Base-by-base conservation (phyloP, 768 basidiomycete genomes). In the Xerocomus brunneocitrinus region DNA sequence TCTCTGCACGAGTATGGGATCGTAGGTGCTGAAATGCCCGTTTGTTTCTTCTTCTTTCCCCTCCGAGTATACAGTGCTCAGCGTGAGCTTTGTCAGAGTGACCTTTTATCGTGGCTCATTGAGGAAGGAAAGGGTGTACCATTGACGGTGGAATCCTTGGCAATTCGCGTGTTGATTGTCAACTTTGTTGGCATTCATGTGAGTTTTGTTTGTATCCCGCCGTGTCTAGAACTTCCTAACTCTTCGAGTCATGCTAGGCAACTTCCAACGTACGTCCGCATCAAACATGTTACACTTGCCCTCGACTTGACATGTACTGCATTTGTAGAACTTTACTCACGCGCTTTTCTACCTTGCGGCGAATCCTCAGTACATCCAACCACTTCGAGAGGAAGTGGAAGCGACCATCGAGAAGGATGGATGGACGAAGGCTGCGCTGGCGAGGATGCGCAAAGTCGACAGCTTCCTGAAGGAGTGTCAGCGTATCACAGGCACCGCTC, bases 101-200 rank as follows among this genome's bases (percentile, higher is more conserved):
- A 74, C 47, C 39, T 71, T 28, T 48, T 74, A 1, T 53, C 60
- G 8, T 72, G 70, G 68, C 32, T 69, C 24, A 59, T 68, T 22
- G 62, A 65, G 13, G 58, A 50, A 39, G 24, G 22, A 30, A 28
- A 32, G 6, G 39, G 27, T 25, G 4, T 8, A 6, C 16, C 9
- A 16, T 16, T 48, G 8, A 48, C 35, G 2, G 35, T 10, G 2
- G 35, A 27, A 9, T 3, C n/a, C 8, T 38, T 38, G 25, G 16
- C 27, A 3, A 3, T 9, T 9, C 47, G 47, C 9, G 16, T 48
- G 8, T 10, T 48, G 25, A 3, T 4, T n/a, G 16, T 38, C 35
- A 48, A 48, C 35, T 10, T 38, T 2, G 36, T 6, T n/a, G 27
- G 2, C 1, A 27, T 28, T 12, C 28, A 38, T 25, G 47, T 38